Evolutionary conservation across 495 filamentous ascomycete species (phyloP), one percentile per base, ranked within the genome.

Genomic region (Bathelium albidoporum): DNA sequence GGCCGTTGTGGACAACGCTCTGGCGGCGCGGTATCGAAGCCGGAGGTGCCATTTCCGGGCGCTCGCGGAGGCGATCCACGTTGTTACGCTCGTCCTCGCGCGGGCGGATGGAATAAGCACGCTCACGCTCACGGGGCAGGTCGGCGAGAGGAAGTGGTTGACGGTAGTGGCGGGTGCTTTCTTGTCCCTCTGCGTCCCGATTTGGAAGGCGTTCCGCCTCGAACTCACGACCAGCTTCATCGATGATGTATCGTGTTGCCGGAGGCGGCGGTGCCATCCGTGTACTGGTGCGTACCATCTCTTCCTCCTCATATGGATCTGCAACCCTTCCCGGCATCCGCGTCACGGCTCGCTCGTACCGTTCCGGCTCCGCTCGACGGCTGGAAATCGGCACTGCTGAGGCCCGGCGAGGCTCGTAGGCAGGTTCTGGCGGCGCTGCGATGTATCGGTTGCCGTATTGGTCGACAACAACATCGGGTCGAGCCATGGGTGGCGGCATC

Each of bases 211-310:
- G 49, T 7, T 55, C 49, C 22, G 20, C 2, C 49, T 26, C 49
- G 24, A 55, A 9, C 29, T 55, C 49, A 3, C 49, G 49, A 28
- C 49, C 49, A 28, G 26, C 22, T 3, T 20, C 24, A 29, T 31
- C 49, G 61, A 61, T 31, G 18, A 82, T 69, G 41, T 82, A 77
- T 29, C 83, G 77, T 62, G 80, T 66, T 5, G 75, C 77, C 18
- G 62, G 73, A 68, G 61, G 73, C 65, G 63, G 78, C 75, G 44
- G 65, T 66, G 49, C 49, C 22, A 55, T 26, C 24, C 49, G 49
- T 28, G 49, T 5, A 55, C 49, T 29, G 2, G 71, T 73, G 53
- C 34, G 78, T 66, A 62, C 73, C 67, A 65, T 71, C 71, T 66
- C 39, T 41, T 66, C 72, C 26, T 71, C 71, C 28, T 65, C 65